These are phyloP conservation scores for Saposhnikovia divaricata DNA, from an alignment of 129 eudicot species.

Conservation along the genomic window DNA sequence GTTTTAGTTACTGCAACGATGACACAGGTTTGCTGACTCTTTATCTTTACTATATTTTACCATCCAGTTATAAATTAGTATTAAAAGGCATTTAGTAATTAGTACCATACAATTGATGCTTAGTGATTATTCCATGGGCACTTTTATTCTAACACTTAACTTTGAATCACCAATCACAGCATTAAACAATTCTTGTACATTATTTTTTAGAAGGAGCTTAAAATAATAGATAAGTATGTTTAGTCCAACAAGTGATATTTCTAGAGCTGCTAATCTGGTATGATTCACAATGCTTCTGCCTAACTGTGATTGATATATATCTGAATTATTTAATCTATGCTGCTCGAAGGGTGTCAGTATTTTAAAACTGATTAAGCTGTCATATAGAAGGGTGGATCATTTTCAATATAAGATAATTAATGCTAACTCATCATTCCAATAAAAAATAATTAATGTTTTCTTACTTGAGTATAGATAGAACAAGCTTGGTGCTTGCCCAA, in stretches of 20 bases:
- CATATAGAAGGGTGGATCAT: background rate
- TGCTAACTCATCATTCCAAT: background rate
- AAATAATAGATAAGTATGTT: background rate
- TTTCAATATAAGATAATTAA: background rate
- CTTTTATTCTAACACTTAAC: background rate
- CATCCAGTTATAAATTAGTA: background rate
- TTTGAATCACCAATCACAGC: background rate
- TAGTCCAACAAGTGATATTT: background rate
- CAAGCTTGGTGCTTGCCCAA: background rate
- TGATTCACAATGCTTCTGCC: background rate
- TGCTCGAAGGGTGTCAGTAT: background rate
- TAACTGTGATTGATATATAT: background rate
- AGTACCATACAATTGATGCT: background rate
- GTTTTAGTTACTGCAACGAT: conserved; percentile 90
- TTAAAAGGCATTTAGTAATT: background rate
- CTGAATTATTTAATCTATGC: background rate
- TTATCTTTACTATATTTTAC: background rate
- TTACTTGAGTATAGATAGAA: background rate
- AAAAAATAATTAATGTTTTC: background rate
- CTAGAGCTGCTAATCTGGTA: background rate
- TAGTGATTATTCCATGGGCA: background rate
- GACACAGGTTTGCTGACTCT: conserved; percentile 56
- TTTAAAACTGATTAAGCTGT: background rate
- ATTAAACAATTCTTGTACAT: background rate
- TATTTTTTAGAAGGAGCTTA: background rate